These are phyloP conservation scores for Yamadazyma aaseri DNA, from an alignment of 1,139 yeast genomes.

Conservation along the genomic window DNA sequence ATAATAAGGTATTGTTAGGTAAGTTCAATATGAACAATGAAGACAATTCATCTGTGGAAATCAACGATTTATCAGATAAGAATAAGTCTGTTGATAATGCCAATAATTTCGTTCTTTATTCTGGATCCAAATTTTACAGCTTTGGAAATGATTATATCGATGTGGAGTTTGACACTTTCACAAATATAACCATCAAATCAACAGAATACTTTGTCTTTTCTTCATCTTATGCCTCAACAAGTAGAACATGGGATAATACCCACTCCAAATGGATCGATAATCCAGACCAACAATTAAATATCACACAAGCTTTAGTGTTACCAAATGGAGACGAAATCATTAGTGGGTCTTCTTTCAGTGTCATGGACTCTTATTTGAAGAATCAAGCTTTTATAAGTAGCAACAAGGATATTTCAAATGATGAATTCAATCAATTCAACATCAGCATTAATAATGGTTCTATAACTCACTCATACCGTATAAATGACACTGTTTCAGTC, in stretches of 20 bases:
- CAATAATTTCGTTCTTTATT: constrained; percentile 34
- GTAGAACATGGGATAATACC: constrained; percentile 43
- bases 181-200: constrained; percentile 33
- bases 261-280: constrained; percentile 35
- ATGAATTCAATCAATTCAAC: constrained; percentile 23
- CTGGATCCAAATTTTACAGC: constrained; percentile 32
- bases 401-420: constrained; percentile 13
- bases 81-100: constrained; percentile 28
- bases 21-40: constrained; percentile 25
- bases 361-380: constrained; percentile 31
- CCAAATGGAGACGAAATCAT: constrained; percentile 31
- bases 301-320: constrained; percentile 33
- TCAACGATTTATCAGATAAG: constrained; percentile 29
- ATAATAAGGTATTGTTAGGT: constrained; percentile 32
- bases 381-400: constrained; percentile 33
- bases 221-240: constrained; percentile 15
- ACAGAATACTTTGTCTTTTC: constrained; percentile 40
- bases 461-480: constrained; percentile 37
- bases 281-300: constrained; percentile 31
- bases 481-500: constrained; percentile 51
- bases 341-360: constrained; percentile 39
- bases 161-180: constrained; percentile 28
- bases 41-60: constrained; percentile 18
- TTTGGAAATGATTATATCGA: constrained; percentile 36
- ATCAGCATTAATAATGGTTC: constrained; percentile 33